Conservation (phyloP, 129 eudicot species). For the Flaveria bidentis region DNA sequence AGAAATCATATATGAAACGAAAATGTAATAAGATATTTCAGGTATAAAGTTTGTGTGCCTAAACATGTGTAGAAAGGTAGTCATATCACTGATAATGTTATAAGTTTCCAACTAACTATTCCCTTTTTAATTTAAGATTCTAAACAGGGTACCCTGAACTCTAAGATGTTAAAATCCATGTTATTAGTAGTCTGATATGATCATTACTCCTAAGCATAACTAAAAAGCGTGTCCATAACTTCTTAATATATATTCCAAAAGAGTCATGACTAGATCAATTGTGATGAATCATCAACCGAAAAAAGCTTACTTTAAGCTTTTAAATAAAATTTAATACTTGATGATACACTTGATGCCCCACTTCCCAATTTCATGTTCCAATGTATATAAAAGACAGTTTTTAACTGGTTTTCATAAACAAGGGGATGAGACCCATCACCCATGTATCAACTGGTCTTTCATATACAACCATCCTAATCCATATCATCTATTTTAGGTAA, state of each 20-base stretch:
- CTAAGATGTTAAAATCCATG: neutral
- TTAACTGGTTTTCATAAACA: neutral
- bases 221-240: neutral
- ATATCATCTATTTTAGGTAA: neutral
- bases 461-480: neutral
- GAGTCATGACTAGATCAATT: neutral
- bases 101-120: neutral
- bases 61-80: neutral
- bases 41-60: neutral
- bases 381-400: neutral
- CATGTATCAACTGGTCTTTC: neutral
- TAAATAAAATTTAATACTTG: neutral
- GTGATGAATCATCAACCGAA: neutral
- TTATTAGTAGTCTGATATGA: neutral
- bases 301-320: neutral
- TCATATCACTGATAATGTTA: neutral
- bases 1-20: neutral
- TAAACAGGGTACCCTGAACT: neutral
- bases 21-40: neutral
- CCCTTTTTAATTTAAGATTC: neutral
- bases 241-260: slow-evolving; percentile 3
- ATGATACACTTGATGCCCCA: neutral
- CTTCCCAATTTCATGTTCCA: neutral
- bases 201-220: neutral
- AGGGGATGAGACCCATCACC: too few relatives aligned